Evolutionary conservation across 2,329 filamentous ascomycete genomes (phyloP), one percentile per base, ranked within the genome.

Genomic region (Aspergillus pseudoglaucus): DNA sequence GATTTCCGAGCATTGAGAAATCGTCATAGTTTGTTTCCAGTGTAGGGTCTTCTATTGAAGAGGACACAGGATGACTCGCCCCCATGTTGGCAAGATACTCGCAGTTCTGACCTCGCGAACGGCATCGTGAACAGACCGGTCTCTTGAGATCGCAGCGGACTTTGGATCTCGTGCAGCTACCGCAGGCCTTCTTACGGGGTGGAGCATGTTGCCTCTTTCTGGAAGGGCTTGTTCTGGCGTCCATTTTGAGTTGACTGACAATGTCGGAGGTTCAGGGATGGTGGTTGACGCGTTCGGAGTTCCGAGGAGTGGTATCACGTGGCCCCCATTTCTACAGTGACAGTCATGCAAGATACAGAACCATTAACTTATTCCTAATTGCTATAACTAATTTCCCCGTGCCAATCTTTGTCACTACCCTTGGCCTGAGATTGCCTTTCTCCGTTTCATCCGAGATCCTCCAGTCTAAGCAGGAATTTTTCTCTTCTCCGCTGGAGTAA

Each of bases 171-270:
- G 51, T 52, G 18, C 58, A 60, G 12, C 32, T 48, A 18, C 46
- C 42, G 18, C 56, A 60, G 4, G 50, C 46, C 22, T 55, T 59
- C 30, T 54, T 60, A n/a, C 56, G 52, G 2, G 56, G 48, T 3
- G 50, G 52, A 22, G 47, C 25, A 4, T 3, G 25, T 30, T 30
- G 25, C 10, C 9, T 30, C 25, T 30, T 30, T 30, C 25, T 30
- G 9, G 25, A 30, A 30, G 25, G 25, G 25, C 10, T 30, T 30
- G 9, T 30, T 5, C 25, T 30, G 25, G 10, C 10, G 3, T 30
- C 4, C 25, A 30, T 30, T 30, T 12, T 27, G 8, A 10, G 10
- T 9, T 27, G 25, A 25, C 10, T 27, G 25, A 27, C 25, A 30
- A 12, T 12, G 25, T 30, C 25, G 9, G 25, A 30, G 25, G 25